phyloP scores from a whole-genome alignment of 2,329 filamentous ascomycete genomes.

The Paecilomyces variotii region DNA sequence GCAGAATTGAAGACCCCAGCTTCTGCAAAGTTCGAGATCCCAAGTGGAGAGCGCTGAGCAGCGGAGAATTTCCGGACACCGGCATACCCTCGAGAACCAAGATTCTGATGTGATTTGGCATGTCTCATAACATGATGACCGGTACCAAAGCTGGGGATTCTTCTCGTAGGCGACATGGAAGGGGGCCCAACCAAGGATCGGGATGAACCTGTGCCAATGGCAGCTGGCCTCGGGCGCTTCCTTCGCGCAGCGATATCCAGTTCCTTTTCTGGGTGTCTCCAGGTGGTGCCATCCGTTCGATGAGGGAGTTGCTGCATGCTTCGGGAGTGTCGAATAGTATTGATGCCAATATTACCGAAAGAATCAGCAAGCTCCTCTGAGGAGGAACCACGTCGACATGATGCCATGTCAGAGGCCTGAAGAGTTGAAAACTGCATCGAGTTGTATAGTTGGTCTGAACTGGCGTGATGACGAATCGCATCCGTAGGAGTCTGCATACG shows the following conservation, averaged over 20 bases:
- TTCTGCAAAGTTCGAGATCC: conserved; percentile 38
- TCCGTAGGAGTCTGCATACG: conserved; percentile 13
- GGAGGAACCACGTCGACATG: conserved; percentile 23
- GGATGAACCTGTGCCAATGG: conserved; percentile 35
- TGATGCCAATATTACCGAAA: conserved; percentile 29
- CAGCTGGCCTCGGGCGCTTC: conserved; percentile 39
- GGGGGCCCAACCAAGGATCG: conserved; percentile 31
- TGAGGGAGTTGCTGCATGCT: conserved; percentile 18
- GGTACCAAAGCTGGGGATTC: conserved; percentile 22
- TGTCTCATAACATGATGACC: conserved; percentile 34
- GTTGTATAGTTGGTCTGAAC: conserved; percentile 22
- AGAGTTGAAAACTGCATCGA: conserved; percentile 24
- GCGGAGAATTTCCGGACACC: conserved; percentile 40
- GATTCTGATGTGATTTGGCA: conserved; percentile 38
- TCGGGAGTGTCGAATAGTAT: conserved; percentile 14
- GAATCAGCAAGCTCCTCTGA: conserved; percentile 27
- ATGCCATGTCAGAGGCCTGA: conserved; percentile 21
- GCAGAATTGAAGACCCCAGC: conserved; percentile 26
- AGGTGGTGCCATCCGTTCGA: conserved; percentile 18
- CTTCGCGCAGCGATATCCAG: conserved; percentile 39
- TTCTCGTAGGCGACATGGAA: conserved; percentile 34
- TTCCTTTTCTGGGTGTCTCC: conserved; percentile 32
- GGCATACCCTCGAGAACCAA: conserved; percentile 35
- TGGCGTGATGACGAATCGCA: conserved; percentile 12
- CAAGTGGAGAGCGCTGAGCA: conserved; percentile 40